These are phyloP conservation scores for Skeletonema costatum DNA, from an alignment of 108 stramenopile genomes.

Conservation along the genomic window DNA sequence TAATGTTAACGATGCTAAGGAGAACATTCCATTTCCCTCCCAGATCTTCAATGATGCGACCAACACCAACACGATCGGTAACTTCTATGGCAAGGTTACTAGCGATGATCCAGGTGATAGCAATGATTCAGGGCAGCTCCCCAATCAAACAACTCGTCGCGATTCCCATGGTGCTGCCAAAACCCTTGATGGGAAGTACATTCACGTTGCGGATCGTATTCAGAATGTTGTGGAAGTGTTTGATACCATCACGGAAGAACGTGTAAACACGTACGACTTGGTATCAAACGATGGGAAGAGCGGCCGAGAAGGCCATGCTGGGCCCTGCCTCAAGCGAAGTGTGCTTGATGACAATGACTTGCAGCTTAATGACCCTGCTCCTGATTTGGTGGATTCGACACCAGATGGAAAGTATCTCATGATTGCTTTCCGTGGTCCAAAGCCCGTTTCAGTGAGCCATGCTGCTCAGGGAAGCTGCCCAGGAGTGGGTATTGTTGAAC, in stretches of 20 bases:
- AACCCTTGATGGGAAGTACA: constrained; percentile 27
- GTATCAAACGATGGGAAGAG: constrained; percentile 9
- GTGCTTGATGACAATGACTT: constrained; percentile 20
- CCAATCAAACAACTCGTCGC: constrained; percentile 31
- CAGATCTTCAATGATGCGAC: constrained; percentile 25
- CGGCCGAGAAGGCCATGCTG: constrained; percentile 4
- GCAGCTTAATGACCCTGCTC: constrained; percentile 21
- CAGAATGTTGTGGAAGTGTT: constrained; percentile 38
- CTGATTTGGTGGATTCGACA: constrained; percentile 17
- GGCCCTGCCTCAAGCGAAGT: not conserved
- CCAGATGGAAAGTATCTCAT: constrained; percentile 42
- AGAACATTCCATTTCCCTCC: constrained; percentile 7
- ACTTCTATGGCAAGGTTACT: not conserved
- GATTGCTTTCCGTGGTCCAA: constrained; percentile 40
- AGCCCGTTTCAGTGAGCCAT: constrained; percentile 31
- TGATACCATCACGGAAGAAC: constrained; percentile 6
- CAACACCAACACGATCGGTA: constrained; percentile 18
- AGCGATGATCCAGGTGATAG: not conserved
- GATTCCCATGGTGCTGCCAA: constrained; percentile 24
- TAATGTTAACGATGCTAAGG: not conserved
- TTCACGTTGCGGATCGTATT: constrained; percentile 42
- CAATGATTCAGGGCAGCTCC: constrained; percentile 35
- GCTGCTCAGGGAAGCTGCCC: constrained; percentile 44
- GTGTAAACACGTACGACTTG: constrained; percentile 19
- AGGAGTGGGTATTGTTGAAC: constrained; percentile 40